Percentiles rank a stretch among this genome's conserved stretches.
Conservation (phyloP, 177 flowering plant species). For the Vitis hybrid region DNA sequence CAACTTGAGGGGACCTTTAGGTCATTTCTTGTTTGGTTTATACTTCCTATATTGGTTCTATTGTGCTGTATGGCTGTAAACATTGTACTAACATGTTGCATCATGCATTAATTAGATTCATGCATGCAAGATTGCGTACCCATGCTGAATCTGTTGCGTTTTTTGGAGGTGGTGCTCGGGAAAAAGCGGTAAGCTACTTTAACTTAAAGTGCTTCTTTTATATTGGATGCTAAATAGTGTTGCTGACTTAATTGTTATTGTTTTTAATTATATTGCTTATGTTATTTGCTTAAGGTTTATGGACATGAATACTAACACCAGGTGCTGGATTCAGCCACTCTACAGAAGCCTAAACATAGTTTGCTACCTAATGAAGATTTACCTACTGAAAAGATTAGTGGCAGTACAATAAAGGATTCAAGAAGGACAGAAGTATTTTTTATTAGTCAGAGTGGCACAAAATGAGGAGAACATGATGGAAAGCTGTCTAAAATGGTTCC, state of each 20-base stretch:
- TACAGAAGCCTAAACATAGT: too few species aligned
- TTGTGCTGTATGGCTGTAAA: background rate
- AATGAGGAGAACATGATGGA: too few species aligned
- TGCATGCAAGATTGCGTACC: constrained; percentile 89
- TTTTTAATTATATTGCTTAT: background rate
- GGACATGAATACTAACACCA: background rate
- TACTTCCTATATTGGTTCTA: constrained; percentile 3
- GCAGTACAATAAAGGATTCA: too few species aligned
- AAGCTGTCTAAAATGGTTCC: too few species aligned
- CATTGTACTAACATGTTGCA: constrained; percentile 2
- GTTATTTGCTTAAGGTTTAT: background rate
- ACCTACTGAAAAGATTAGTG: too few species aligned
- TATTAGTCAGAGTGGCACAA: too few species aligned
- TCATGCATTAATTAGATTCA: constrained; percentile 54
- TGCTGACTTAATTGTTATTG: background rate
- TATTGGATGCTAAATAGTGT: background rate
- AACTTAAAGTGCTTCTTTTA: background rate
- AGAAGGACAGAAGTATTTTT: too few species aligned
- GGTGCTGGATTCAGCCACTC: too few species aligned
- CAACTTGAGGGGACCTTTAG: constrained; percentile 97
- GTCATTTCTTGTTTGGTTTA: constrained; percentile 32
- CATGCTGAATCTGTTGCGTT: constrained; percentile 99
- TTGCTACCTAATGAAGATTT: too few species aligned
- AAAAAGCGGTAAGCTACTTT: constrained; percentile 72
- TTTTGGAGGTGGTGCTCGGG: constrained; percentile 97